Evolutionary conservation across 1,139 yeast genomes (phyloP).

Genomic region (Groenewaldozyma sp.): DNA sequence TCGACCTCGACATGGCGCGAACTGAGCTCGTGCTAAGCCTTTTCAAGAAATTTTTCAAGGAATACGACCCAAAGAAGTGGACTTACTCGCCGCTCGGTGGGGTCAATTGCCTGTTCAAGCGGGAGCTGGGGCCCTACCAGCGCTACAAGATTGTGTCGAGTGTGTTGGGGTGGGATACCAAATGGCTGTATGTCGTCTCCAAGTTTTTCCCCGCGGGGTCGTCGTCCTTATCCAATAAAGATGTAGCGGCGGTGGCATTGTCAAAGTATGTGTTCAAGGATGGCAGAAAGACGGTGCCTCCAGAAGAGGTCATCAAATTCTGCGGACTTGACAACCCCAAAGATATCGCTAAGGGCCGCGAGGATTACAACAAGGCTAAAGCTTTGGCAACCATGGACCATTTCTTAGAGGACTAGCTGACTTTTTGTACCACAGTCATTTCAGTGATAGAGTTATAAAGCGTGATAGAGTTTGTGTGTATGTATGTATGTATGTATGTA

Average conservation of each 20-base stretch:
- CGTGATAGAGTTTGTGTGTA: neutral
- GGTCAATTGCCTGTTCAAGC: constrained; percentile 56
- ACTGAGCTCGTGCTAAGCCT: constrained; percentile 49
- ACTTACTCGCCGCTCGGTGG: constrained; percentile 77
- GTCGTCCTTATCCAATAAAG: constrained; percentile 33
- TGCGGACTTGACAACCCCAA: constrained; percentile 44
- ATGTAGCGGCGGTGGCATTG: constrained; percentile 51
- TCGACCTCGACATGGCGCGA: constrained; percentile 77
- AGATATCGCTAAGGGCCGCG: constrained; percentile 35
- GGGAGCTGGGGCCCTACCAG: constrained; percentile 63
- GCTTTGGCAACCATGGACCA: too few species aligned
- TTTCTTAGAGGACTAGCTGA: too few species aligned
- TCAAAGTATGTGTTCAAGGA: constrained; percentile 76
- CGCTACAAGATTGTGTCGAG: constrained; percentile 47
- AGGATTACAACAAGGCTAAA: too few species aligned
- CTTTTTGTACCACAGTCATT: too few species aligned
- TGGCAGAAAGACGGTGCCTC: constrained; percentile 62
- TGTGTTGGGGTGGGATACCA: constrained; percentile 76
- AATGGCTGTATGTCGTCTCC: constrained; percentile 72
- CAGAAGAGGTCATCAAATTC: constrained; percentile 46
- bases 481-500: constrained; percentile 5
- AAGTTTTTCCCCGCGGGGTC: too few species aligned
- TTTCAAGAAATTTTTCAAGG: constrained; percentile 32
- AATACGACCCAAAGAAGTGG: constrained; percentile 34
- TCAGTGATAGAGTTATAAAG: too few species aligned